A percentile compares a stretch with the other conserved stretches of the same genome.
Conservation (phyloP, 176 grass and related monocot genomes). For the Rhynchospora breviuscula region DNA sequence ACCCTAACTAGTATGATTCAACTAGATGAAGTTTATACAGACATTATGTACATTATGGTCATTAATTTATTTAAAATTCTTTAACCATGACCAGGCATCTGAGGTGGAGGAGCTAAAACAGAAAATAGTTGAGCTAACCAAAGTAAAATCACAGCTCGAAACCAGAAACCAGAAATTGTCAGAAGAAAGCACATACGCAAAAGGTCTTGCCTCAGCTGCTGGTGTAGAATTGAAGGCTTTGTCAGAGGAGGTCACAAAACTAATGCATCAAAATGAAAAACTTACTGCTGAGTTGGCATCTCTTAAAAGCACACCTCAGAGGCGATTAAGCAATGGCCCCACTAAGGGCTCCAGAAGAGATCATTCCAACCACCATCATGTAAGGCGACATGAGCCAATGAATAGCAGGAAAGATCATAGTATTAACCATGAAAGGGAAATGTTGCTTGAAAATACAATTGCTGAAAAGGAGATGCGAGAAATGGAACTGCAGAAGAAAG, state of each 20-base stretch:
- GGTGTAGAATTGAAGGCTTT: constrained; percentile 94
- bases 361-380: constrained; percentile 25
- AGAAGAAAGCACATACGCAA: constrained; percentile 94
- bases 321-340: constrained; percentile 55
- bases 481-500: constrained; percentile 71
- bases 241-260: constrained; percentile 97
- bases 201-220: constrained; percentile 92
- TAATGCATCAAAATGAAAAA: constrained; percentile 99
- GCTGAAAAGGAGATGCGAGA: constrained; percentile 73
- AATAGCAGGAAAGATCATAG: constrained; percentile 48
- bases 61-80: background rate
- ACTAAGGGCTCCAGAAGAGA: constrained; percentile 53
- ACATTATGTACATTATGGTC: background rate
- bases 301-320: constrained; percentile 55
- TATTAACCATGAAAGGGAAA: constrained; percentile 60
- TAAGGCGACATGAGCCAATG: constrained; percentile 55
- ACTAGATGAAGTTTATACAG: background rate
- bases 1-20: background rate
- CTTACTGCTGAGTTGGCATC: constrained; percentile 66
- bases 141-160: constrained; percentile 72
- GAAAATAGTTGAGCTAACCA: constrained; percentile 51
- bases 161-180: constrained; percentile 67
- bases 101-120: constrained; percentile 71
- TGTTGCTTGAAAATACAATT: constrained; percentile 46
- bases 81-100: constrained; percentile 35